Base-by-base conservation (phyloP, 2,329 filamentous ascomycete genomes). In the Ustulina deusta region DNA sequence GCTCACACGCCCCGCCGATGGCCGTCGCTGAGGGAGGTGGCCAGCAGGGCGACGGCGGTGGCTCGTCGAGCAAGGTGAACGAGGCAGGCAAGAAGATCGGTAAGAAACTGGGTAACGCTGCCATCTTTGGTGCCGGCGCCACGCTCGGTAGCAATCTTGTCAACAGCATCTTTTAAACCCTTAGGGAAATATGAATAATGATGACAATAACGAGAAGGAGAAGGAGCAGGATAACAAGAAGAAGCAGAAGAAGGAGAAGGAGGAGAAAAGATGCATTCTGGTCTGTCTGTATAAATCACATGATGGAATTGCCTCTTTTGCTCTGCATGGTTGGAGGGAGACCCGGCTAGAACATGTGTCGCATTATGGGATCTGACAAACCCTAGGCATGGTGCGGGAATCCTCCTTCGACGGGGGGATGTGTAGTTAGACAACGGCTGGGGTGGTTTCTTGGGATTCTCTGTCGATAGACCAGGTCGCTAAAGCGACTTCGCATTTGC, bases 1-100 rank as follows among this genome's bases (percentile, higher is more conserved):
- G 91, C 75, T 81, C 86, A 57, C 88, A 91, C 73, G 90, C 92
- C 81, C 93, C 94, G 66, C 87, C 87, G 27, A 86, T 96, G 81
- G 92, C 92, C 51, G 87, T 96, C 2, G 88, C 89, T 42, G 85
- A 93, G 74, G 83, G 83, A 59, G 85, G 63, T 74, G 72, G 71
- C 82, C 32, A 52, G 25, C 42, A 42, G 61, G 78, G 62, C 74
- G 71, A 70, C 81, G 54, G 61, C 5, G 55, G 79, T 74, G 81
- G 81, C 20, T 74, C 78, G 38, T 82, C 82, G 13, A 85, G 84
- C 77, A 96, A 96, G 83, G 83, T 90, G 17, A 86, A 89, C 70
- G 86, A 93, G 80, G 87, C 90, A 63, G 94, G 93, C 63, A 97
- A 97, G 89, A 97, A 97, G 83, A 92, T 97, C 81, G 94, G 95